Conservation (phyloP, 192 early-diverging fungal genomes). For the Dissophora globulifera region DNA sequence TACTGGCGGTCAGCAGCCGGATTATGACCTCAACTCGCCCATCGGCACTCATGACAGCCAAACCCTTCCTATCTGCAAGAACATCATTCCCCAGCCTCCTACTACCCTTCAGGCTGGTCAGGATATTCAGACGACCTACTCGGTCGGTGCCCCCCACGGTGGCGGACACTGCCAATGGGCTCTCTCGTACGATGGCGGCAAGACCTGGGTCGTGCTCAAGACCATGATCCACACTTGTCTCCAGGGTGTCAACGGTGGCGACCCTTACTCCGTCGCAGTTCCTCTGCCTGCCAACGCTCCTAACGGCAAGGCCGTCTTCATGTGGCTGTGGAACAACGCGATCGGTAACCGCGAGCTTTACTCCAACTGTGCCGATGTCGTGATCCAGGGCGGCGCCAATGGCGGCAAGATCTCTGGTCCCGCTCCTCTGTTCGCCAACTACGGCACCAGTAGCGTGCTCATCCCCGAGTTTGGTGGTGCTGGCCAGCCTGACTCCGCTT, state of each 20-base stretch:
- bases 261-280: constrained; percentile 27
- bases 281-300: constrained; percentile 24
- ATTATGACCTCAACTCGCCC: constrained; percentile 62
- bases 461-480: constrained; percentile 36
- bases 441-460: constrained; percentile 34
- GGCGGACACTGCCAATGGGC: constrained; percentile 81
- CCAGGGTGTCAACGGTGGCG: constrained; percentile 33
- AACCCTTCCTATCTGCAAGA: constrained; percentile 62
- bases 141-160: constrained; percentile 63
- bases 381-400: constrained; percentile 55
- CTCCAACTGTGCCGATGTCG: constrained; percentile 75
- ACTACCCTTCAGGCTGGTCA: constrained; percentile 60
- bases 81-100: constrained; percentile 44
- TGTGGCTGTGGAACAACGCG: constrained; percentile 78
- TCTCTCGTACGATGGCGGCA: constrained; percentile 71
- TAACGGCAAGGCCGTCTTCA: constrained; percentile 27
- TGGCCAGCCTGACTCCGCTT: neutral
- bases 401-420: constrained; percentile 51
- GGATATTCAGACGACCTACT: constrained; percentile 62
- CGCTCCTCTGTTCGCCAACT: constrained; percentile 51
- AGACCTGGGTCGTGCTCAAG: constrained; percentile 70
- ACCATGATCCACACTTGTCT: constrained; percentile 62
- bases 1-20: constrained; percentile 51
- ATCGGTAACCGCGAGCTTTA: constrained; percentile 80
- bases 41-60: constrained; percentile 34